Evolutionary conservation across 176 grass and related monocot genomes (phyloP), one percentile per base, ranked within the genome.

Genomic region (Areca catechu): DNA sequence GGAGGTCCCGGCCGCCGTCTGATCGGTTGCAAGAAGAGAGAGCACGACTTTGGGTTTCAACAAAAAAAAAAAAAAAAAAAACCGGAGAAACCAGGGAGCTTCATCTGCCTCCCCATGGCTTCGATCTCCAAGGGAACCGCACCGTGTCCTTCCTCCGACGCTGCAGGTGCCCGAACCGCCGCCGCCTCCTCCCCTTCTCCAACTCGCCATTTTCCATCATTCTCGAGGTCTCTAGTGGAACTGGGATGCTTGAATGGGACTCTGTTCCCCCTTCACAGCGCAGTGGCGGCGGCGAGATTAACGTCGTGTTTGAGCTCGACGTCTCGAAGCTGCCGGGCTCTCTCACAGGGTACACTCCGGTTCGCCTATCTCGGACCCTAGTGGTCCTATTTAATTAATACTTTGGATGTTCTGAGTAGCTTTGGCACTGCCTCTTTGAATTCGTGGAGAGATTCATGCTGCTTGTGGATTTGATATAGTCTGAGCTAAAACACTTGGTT

Each of bases 201-300:
- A 43, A 30, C 30, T 62, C 63, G 63, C 50, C 63, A 50, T 19
- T 16, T 66, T 15, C 16, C 7, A 7, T 53, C 49, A 5, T 20
- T 19, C 23, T 53, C 7, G 16, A 66, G 63, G 63, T 52, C 50
- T 27, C 50, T 50, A 1, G 63, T 53, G 16, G 63, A 20, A 51
- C n/a, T 66, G 50, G 63, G 48, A 20, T 52, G 63, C 50, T 53
- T 49, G 22, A 30, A n/a, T 5, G 65, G 51, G 28, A 56, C 28
- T 16, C 25, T 68, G 9, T 15, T 68, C 25, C 65, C 65, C 5
- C 51, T 68, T 22, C 52, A 68, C 65, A 68, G 18, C 19, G 51
- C 65, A 3, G 52, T 56, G 51, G 51, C 65, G 24, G 52, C 22
- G 63, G 63, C 63, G 7, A 53, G 63, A 24, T 15, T 66, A 50